Evolutionary conservation across 1,284 basidiomycete genomes (phyloP).

Genomic region (Neolentinus lepideus): DNA sequence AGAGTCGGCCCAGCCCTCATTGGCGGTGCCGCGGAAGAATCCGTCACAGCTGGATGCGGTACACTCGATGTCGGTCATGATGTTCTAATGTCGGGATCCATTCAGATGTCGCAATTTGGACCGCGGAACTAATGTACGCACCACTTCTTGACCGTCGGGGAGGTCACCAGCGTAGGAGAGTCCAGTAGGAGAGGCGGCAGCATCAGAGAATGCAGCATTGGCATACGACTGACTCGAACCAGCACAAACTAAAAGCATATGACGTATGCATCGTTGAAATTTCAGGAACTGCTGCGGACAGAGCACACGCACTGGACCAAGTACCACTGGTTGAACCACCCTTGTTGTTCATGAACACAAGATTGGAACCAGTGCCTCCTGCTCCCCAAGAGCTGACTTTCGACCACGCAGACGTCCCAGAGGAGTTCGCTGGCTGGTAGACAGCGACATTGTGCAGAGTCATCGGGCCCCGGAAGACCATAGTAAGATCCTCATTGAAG

Average conservation of each 20-base stretch:
- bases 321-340: slow-evolving; percentile 20
- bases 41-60: slow-evolving; percentile 15
- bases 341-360: slow-evolving; percentile 25
- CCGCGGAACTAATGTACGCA: slow-evolving; percentile 1
- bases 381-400: slow-evolving; percentile 17
- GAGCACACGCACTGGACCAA: slow-evolving; percentile 17
- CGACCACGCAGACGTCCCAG: slow-evolving; percentile 15
- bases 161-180: slow-evolving; percentile 10
- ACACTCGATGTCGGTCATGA: slow-evolving; percentile 18
- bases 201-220: slow-evolving; percentile 10
- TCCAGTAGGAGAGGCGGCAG: slow-evolving; percentile 10
- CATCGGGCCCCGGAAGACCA: slow-evolving; percentile 24
- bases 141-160: slow-evolving; percentile 8
- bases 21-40: slow-evolving; percentile 23
- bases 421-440: slow-evolving; percentile 18
- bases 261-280: background rate
- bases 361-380: slow-evolving; percentile 15
- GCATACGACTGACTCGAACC: slow-evolving; percentile 15
- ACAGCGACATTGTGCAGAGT: slow-evolving; percentile 22
- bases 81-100: slow-evolving; percentile 12
- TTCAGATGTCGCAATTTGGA: background rate
- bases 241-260: slow-evolving; percentile 9
- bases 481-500: slow-evolving; percentile 23
- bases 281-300: background rate
- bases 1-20: slow-evolving; percentile 21